Evolutionary conservation across 2,329 filamentous ascomycete species (phyloP).

Genomic region (Pleomassaria siparia): DNA sequence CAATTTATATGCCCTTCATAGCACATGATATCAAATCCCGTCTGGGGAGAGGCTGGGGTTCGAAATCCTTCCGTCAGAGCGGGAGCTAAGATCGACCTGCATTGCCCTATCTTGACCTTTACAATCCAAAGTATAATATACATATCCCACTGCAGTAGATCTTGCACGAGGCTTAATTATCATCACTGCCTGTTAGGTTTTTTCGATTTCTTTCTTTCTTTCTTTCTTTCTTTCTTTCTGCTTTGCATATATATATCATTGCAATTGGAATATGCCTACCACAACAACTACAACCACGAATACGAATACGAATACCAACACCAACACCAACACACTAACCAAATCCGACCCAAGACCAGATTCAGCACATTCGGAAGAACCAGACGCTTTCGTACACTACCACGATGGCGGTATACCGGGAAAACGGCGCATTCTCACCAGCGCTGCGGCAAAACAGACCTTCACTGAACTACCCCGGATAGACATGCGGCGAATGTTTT

Average conservation of each 20-base stretch:
- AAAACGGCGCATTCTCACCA: slow-evolving; percentile 26
- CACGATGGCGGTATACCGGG: slow-evolving; percentile 35
- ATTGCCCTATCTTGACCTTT: not conserved
- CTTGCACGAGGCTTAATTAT: too few species aligned
- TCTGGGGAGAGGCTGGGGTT: not conserved
- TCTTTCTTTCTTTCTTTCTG: too few species aligned
- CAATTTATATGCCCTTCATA: too few species aligned
- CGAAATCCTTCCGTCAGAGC: too few species aligned
- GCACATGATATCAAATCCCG: not conserved
- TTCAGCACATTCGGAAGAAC: slow-evolving; percentile 5
- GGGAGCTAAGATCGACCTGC: not conserved
- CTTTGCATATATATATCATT: too few species aligned
- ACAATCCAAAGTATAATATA: not conserved
- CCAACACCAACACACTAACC: too few species aligned
- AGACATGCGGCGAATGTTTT: slow-evolving; percentile 34
- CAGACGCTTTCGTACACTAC: slow-evolving; percentile 26
- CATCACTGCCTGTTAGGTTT: too few species aligned
- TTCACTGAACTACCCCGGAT: slow-evolving; percentile 33
- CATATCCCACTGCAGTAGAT: not conserved
- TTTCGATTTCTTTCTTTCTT: too few species aligned
- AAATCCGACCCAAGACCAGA: too few species aligned
- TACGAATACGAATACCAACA: slow-evolving; percentile 15
- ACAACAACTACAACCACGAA: not conserved
- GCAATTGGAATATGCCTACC: not conserved
- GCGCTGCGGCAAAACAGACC: slow-evolving; percentile 24